These are phyloP conservation scores for Halenospora varia DNA, from an alignment of 495 filamentous ascomycete genomes.

Conservation along the genomic window DNA sequence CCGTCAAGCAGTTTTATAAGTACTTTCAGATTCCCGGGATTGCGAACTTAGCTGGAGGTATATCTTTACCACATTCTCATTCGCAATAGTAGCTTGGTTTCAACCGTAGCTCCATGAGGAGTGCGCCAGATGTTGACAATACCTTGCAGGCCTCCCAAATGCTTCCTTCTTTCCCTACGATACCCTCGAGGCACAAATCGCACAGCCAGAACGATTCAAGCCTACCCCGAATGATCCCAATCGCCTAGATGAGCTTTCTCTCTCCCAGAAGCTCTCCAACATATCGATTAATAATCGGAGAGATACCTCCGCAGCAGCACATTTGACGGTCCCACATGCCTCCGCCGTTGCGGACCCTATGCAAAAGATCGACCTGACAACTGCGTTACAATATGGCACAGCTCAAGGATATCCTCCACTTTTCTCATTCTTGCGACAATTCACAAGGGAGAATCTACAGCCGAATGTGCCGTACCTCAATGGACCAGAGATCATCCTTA, in stretches of 20 bases:
- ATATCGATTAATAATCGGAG: slow-evolving; percentile 13
- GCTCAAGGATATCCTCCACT: slow-evolving; percentile 74
- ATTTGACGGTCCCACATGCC: slow-evolving; percentile 67
- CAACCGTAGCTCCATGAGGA: no score
- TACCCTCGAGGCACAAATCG: slow-evolving; percentile 77
- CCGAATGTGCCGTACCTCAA: slow-evolving; percentile 71
- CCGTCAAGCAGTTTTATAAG: slow-evolving; percentile 78
- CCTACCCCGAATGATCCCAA: slow-evolving; percentile 56
- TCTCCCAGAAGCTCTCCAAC: slow-evolving; percentile 14
- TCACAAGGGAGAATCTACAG: slow-evolving; percentile 72
- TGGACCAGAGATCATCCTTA: slow-evolving; percentile 73
- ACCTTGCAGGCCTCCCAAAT: slow-evolving; percentile 65
- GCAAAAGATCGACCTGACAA: slow-evolving; percentile 72
- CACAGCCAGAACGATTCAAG: slow-evolving; percentile 68
- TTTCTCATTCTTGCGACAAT: slow-evolving; percentile 69
- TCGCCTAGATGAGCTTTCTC: slow-evolving; percentile 26
- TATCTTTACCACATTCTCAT: slow-evolving; percentile 20
- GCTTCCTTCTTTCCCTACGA: slow-evolving; percentile 84
- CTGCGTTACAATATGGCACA: slow-evolving; percentile 82
- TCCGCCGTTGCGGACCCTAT: slow-evolving; percentile 46
- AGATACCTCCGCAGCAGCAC: slow-evolving; percentile 32
- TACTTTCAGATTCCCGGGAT: slow-evolving; percentile 79
- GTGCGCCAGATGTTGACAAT: neutral
- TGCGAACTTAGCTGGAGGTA: slow-evolving; percentile 84
- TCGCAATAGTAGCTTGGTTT: no score